Evolutionary conservation across 345 rosid species (phyloP), one percentile per base, ranked within the genome.

Genomic region (Nasturtium officinale): DNA sequence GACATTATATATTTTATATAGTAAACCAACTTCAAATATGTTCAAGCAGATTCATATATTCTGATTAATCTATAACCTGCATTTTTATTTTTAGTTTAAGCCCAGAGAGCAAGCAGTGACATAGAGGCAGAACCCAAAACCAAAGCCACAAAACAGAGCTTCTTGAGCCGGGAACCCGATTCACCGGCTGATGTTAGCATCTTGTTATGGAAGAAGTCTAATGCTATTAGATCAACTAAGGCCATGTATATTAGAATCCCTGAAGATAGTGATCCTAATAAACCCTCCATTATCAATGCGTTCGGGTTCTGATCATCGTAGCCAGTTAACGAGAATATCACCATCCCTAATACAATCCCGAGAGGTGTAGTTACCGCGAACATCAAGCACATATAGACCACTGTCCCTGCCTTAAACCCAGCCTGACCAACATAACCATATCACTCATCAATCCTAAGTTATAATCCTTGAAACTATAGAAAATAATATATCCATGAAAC

Each of bases 101-200:
- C 97, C 98, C 98, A 94, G 3, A 94, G 79, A 32, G 98, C 98
- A 67, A 94, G 97, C 43, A 94, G 76, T 43, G 98, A 94, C 98
- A 94, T 94, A 29, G 87, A 79, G 8, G 86, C 81, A 51, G 97
- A 94, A 69, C 97, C 97, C 5, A 89, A 79, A 45, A 69, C 54
- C 29, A 94, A 77, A 29, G 93, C 90, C 46, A 94, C 23, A 45
- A 80, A 94, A 46, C 95, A 94, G 2, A 80, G 76, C 77, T 94
- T 91, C 87, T 89, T 94, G 76, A 94, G 64, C 84, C 82, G 75
- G 1, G 97, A 91, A 46, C 71, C 76, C 4, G 76, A 57, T 57
- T 54, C 72, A 57, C 26, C 55, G 3, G 47, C 6, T 0, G 55
- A 2, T 0, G 71, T 66, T 83, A 91, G 86, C 82, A 91, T 58